Conservation (phyloP, 805 yeast genomes). For the Metschnikowia peoriensis region DNA sequence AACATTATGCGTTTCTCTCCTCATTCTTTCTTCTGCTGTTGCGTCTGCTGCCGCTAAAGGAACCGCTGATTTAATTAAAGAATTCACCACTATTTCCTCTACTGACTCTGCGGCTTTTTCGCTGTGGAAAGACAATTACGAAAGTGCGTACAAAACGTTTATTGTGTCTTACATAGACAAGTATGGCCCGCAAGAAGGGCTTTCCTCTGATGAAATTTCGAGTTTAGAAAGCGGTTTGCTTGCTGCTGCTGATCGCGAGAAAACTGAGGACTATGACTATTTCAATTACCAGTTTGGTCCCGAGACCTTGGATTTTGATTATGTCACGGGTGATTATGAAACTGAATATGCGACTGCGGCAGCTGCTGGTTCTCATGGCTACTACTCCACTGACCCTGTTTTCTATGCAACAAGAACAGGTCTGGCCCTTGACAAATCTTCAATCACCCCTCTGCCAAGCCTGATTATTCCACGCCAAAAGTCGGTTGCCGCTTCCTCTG, state of each 20-base stretch:
- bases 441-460: not conserved
- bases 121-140: slow-evolving; percentile 1
- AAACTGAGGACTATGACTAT: not conserved
- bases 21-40: not conserved
- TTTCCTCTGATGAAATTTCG: not conserved
- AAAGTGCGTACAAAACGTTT: not conserved
- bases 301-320: slow-evolving; percentile 1
- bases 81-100: not conserved
- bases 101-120: not conserved
- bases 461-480: not conserved
- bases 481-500: not conserved
- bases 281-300: not conserved
- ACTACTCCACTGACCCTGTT: not conserved
- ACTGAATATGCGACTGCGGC: not conserved
- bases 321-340: not conserved
- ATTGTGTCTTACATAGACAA: not conserved
- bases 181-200: not conserved
- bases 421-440: not conserved
- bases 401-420: not conserved
- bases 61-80: not conserved
- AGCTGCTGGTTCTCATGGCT: not conserved
- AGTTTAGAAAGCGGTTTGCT: slow-evolving; percentile 1
- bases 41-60: not conserved
- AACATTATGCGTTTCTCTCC: not conserved
- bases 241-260: not conserved